Evolutionary conservation across 177 flowering plant genomes (phyloP).

Genomic region (Telopea speciosissima): DNA sequence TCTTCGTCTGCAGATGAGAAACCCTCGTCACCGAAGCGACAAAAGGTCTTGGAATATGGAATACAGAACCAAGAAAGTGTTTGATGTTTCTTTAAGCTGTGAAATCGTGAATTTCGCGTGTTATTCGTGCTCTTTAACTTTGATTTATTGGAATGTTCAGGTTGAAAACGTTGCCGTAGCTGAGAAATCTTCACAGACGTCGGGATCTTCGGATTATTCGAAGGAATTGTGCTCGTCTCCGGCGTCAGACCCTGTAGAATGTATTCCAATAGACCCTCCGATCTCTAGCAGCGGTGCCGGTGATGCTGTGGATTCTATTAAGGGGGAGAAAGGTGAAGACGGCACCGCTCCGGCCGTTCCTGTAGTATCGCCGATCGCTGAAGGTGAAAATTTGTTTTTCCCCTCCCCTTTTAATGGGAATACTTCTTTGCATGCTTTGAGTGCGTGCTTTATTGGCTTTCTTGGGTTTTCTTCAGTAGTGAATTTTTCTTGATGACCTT

Average conservation of each 20-base stretch:
- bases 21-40: conserved; percentile 76
- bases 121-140: background rate
- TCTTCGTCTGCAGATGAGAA: conserved; percentile 57
- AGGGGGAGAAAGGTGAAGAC: conserved; percentile 18
- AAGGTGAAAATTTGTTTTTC: conserved; percentile 28
- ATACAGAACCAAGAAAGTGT: background rate
- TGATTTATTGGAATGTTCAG: conserved; percentile 22
- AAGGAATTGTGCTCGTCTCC: conserved; percentile 37
- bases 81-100: background rate
- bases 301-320: conserved; percentile 14
- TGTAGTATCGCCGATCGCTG: conserved; percentile 38
- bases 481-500: conserved; percentile 4
- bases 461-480: background rate
- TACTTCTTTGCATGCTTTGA: background rate
- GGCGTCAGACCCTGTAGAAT: conserved; percentile 41
- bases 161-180: conserved; percentile 38
- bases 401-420: background rate
- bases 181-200: conserved; percentile 38
- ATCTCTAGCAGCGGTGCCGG: conserved; percentile 8
- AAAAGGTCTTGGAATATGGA: conserved; percentile 40
- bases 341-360: conserved; percentile 26
- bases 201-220: conserved; percentile 35
- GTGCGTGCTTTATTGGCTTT: background rate
- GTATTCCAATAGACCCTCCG: conserved; percentile 31
- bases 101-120: background rate